These are phyloP conservation scores for Aleurites moluccanus DNA, from an alignment of 441 rosid species.

Conservation along the genomic window DNA sequence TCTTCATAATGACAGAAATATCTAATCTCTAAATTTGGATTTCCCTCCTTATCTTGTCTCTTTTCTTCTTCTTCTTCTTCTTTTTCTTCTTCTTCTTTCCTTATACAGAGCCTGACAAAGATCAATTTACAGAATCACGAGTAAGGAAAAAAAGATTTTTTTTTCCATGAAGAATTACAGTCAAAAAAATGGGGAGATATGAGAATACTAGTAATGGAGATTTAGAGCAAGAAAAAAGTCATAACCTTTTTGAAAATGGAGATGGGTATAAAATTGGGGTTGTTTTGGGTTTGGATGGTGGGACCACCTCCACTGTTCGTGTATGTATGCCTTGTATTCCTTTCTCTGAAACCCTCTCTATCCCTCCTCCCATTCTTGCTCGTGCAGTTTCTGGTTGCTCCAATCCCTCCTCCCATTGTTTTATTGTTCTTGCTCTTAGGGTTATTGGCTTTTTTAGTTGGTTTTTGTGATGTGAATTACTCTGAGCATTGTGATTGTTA, in stretches of 20 bases:
- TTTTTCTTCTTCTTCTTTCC: too few species aligned
- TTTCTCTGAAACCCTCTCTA: slow-evolving; percentile 33
- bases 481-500: not conserved
- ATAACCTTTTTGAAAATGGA: slow-evolving; percentile 1
- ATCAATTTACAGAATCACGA: too few species aligned
- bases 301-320: slow-evolving; percentile 65
- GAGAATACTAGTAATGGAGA: slow-evolving; percentile 30
- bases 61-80: too few species aligned
- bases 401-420: slow-evolving; percentile 43
- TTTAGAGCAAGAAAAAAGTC: slow-evolving; percentile 14
- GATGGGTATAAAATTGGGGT: slow-evolving; percentile 33
- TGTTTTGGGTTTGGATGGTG: slow-evolving; percentile 63
- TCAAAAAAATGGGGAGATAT: slow-evolving; percentile 43
- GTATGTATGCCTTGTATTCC: slow-evolving; percentile 53
- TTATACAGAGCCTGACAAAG: too few species aligned
- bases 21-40: too few species aligned
- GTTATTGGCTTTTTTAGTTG: not conserved
- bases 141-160: too few species aligned
- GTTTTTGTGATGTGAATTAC: not conserved
- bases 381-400: slow-evolving; percentile 66
- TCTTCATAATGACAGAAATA: too few species aligned
- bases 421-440: not conserved
- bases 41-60: too few species aligned
- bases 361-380: slow-evolving; percentile 53
- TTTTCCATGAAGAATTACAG: slow-evolving; percentile 41